A percentile compares a stretch with the other conserved stretches of the same genome.
Conservation (phyloP, 768 basidiomycete genomes). For the Leccinum arenicola region DNA sequence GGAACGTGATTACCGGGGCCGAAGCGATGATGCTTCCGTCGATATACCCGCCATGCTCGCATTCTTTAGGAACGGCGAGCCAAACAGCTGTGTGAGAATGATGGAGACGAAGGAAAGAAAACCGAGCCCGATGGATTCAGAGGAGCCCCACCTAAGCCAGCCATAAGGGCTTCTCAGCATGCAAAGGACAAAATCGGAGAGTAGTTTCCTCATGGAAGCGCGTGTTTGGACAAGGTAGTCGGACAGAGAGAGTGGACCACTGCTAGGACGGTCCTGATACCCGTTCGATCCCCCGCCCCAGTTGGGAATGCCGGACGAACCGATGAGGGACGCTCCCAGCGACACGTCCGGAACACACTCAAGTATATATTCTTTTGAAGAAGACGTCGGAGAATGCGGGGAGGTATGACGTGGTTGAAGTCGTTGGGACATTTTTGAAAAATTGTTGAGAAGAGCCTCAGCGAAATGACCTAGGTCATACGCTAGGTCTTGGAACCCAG, state of each 20-base stretch:
- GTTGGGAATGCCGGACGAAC: no score
- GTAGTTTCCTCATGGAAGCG: conserved; percentile 49
- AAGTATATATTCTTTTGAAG: no score
- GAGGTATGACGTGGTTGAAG: no score
- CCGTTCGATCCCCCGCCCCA: no score
- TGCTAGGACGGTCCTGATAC: no score
- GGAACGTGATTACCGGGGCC: conserved; percentile 77
- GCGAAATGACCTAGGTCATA: no score
- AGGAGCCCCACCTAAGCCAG: conserved; percentile 65
- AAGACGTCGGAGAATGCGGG: no score
- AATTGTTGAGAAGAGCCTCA: no score
- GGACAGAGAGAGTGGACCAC: conserved; percentile 31
- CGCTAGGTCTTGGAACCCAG: no score
- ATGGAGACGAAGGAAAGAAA: conserved; percentile 80
- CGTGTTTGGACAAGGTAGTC: conserved; percentile 62
- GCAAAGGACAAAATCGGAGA: neutral
- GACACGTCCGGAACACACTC: no score
- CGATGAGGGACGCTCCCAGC: no score
- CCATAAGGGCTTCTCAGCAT: neutral
- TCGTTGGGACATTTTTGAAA: no score
- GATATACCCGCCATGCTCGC: conserved; percentile 54
- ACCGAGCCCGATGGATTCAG: conserved; percentile 83
- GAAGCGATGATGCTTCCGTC: conserved; percentile 59
- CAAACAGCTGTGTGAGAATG: conserved; percentile 77
- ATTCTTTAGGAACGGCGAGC: conserved; percentile 79